Percentiles rank a stretch among this genome's conserved stretches.
phyloP scores from a whole-genome alignment of 2,329 filamentous ascomycete species.

The Cryphonectria carpinicola region DNA sequence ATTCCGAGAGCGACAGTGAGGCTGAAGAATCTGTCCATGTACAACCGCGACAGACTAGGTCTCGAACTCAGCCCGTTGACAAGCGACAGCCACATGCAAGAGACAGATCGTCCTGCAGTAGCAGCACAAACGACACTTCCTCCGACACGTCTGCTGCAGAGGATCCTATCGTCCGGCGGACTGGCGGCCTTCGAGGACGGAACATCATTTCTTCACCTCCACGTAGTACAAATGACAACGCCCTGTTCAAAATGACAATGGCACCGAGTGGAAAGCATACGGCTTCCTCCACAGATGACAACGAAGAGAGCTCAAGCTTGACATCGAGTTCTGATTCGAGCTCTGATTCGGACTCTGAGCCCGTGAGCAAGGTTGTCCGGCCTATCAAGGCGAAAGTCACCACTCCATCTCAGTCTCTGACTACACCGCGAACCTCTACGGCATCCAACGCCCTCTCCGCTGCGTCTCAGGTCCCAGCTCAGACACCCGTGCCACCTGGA shows the following conservation, averaged over 20 bases:
- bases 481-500: slow-evolving; percentile 31
- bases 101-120: slow-evolving; percentile 4
- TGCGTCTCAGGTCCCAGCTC: not conserved
- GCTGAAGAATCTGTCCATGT: not conserved
- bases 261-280: slow-evolving; percentile 27
- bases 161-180: not conserved
- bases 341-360: slow-evolving; percentile 44
- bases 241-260: slow-evolving; percentile 28
- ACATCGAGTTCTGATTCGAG: slow-evolving; percentile 36
- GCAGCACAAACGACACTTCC: slow-evolving; percentile 9
- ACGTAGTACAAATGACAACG: slow-evolving; percentile 10
- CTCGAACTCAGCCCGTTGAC: not conserved
- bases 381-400: slow-evolving; percentile 26
- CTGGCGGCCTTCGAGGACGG: not conserved
- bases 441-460: not conserved
- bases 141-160: slow-evolving; percentile 7
- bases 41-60: not conserved
- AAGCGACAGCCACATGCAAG: not conserved
- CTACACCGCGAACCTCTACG: not conserved
- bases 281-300: slow-evolving; percentile 18
- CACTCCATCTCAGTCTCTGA: not conserved
- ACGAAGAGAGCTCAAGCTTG: slow-evolving; percentile 17
- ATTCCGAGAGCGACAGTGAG: not conserved
- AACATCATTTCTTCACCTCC: slow-evolving; percentile 13
- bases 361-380: slow-evolving; percentile 31